Evolutionary conservation across 2,329 filamentous ascomycete species (phyloP), one percentile per base, ranked within the genome.

Genomic region (Cladosporium phlei): DNA sequence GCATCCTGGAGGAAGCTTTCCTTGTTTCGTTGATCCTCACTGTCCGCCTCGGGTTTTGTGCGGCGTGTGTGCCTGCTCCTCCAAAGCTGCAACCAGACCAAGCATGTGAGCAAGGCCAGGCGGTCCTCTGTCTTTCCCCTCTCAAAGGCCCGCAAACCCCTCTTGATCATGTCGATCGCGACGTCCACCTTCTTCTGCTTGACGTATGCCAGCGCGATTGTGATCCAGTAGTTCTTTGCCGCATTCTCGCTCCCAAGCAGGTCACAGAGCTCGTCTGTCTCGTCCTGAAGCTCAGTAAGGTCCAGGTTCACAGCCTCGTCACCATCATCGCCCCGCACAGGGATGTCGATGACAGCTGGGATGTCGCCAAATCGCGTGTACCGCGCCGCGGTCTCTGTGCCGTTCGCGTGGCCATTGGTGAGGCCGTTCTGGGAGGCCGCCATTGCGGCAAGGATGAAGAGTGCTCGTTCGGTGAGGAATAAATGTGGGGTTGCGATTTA

Each of bases 141-240:
- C 47, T 53, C 46, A 59, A 88, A 81, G 57, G 86, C 87, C 51
- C 78, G 77, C 57, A 88, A 75, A 38, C 87, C 88, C 59, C 87
- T 85, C 39, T 83, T 80, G 56, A 85, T 67, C 46, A 85, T 81
- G 52, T 84, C 80, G 51, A 85, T 78, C 42, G 81, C 82, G 70
- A 93, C 86, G 63, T 96, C 90, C 52, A 93, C 80, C 70, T 95
- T 95, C 63, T 85, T 83, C 70, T 95, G 88, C 71, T 97, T 98
- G 30, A 93, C 91, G 63, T 98, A 98, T 38, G 91, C 91, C 49
- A 97, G 77, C 32, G 94, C 87, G 55, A 97, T 93, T n/a, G 88
- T 91, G 76, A 98, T 91, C 94, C 94, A 98, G 58, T 94, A 94
- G 43, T 84, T 88, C 60, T 91, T 89, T 28, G 88, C 85, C 12